These are phyloP conservation scores for Cladosporium sp. DNA, from an alignment of 2,329 filamentous ascomycete genomes.

Conservation along the genomic window DNA sequence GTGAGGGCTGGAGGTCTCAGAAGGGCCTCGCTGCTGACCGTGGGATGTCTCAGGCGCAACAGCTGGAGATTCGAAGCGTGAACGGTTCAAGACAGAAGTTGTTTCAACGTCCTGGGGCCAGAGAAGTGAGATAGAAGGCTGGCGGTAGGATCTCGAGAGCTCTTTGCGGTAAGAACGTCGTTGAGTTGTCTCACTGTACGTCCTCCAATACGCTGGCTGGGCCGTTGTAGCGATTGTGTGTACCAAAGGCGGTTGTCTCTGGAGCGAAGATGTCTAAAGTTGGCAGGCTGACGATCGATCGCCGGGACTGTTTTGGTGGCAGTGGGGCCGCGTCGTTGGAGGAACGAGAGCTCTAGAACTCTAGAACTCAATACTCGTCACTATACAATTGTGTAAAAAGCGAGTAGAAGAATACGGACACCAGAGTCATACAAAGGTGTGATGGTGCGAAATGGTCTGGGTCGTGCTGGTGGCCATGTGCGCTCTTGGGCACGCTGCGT, in stretches of 20 bases:
- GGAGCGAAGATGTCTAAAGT: neutral
- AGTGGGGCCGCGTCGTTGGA: conserved; percentile 11
- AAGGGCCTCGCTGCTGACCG: conserved; percentile 10
- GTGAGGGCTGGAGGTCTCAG: conserved; percentile 12
- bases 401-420: neutral
- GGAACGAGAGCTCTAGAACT: conserved; percentile 4
- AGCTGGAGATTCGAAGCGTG: conserved; percentile 5
- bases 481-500: neutral
- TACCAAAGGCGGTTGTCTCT: neutral
- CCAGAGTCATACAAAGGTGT: neutral
- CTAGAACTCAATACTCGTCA: neutral
- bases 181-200: neutral
- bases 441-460: neutral
- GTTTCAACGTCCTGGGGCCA: neutral
- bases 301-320: conserved; percentile 2
- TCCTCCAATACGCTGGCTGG: neutral
- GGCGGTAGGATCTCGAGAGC: neutral
- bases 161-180: neutral
- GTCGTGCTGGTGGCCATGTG: neutral
- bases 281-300: conserved; percentile 11
- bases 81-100: neutral
- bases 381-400: neutral
- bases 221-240: neutral
- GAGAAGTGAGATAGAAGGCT: neutral
- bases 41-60: conserved; percentile 6